Conservation (phyloP, 2,329 filamentous ascomycete genomes). For the Ciborinia camelliae region DNA sequence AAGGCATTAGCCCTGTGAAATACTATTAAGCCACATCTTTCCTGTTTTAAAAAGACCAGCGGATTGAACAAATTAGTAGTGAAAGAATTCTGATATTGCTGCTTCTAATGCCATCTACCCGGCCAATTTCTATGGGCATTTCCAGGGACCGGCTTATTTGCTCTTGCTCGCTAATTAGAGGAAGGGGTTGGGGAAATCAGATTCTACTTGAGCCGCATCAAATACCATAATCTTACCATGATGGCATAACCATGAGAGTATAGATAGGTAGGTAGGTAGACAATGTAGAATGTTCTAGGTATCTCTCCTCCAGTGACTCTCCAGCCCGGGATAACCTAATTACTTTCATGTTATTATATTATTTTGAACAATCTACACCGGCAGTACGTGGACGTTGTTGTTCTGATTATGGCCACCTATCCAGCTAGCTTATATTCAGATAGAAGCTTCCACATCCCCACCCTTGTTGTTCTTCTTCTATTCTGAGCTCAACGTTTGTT, state of each 20-base stretch:
- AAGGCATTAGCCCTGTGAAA: not conserved
- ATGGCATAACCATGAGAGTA: not conserved
- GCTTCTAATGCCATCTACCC: not conserved
- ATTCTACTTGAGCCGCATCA: slow-evolving; percentile 6
- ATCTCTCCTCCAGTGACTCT: not conserved
- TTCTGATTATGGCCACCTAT: not conserved
- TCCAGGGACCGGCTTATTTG: not conserved
- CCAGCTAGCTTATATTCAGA: not conserved
- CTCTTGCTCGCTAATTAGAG: not conserved
- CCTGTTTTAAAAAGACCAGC: not conserved
- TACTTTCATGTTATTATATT: no score
- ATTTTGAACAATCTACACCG: not conserved
- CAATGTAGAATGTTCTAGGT: no score
- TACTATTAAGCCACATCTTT: not conserved
- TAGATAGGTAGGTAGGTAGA: not conserved
- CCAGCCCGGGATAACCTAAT: not conserved
- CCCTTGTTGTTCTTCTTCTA: not conserved
- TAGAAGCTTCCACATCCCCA: not conserved
- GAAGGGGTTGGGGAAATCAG: not conserved
- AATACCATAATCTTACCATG: not conserved
- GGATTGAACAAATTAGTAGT: not conserved
- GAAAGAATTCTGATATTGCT: not conserved
- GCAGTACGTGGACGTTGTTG: no score
- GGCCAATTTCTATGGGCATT: not conserved
- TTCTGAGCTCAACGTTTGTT: not conserved